phyloP scores from a whole-genome alignment of 768 basidiomycete species.

The Xerocomellus dryophilus region DNA sequence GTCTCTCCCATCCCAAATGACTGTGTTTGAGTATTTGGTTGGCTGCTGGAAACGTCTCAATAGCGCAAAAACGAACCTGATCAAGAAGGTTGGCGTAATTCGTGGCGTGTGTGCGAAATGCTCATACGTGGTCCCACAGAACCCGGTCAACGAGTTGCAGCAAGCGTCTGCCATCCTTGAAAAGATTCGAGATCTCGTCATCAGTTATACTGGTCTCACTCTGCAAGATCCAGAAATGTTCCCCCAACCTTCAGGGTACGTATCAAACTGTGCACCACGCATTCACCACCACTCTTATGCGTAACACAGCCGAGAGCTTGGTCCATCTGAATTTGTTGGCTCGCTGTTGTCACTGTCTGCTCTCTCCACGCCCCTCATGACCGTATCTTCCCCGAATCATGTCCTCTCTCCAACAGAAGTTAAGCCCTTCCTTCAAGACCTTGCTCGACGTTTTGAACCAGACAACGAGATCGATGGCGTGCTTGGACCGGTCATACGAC shows the following conservation, averaged over 20 bases:
- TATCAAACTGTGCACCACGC: constrained; percentile 4
- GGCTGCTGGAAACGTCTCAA: constrained; percentile 92
- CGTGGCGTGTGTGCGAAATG: constrained; percentile 28
- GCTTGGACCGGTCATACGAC: constrained; percentile 69
- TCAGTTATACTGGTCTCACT: constrained; percentile 85
- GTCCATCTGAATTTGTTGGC: constrained; percentile 76
- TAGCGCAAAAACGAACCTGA: constrained; percentile 44
- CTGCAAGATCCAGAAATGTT: constrained; percentile 95
- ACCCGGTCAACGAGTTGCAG: constrained; percentile 54
- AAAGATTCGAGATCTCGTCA: constrained; percentile 74
- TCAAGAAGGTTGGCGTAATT: constrained; percentile 54
- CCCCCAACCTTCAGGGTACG: constrained; percentile 77
- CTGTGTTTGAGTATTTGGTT: constrained; percentile 85
- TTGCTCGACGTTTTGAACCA: constrained; percentile 75
- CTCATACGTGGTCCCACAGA: constrained; percentile 37
- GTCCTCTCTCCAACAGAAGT: constrained; percentile 66
- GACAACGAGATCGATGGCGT: constrained; percentile 75
- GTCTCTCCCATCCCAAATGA: constrained; percentile 72
- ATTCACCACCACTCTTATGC: constrained; percentile 1
- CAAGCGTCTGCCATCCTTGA: constrained; percentile 64
- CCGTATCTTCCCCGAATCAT: constrained; percentile 44
- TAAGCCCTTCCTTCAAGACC: constrained; percentile 78
- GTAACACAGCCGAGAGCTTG: constrained; percentile 57
- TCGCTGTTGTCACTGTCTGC: constrained; percentile 75
- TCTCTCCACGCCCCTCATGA: constrained; percentile 61